phyloP scores from a whole-genome alignment of 2,329 filamentous ascomycete species.

The Fusarium lateritium region DNA sequence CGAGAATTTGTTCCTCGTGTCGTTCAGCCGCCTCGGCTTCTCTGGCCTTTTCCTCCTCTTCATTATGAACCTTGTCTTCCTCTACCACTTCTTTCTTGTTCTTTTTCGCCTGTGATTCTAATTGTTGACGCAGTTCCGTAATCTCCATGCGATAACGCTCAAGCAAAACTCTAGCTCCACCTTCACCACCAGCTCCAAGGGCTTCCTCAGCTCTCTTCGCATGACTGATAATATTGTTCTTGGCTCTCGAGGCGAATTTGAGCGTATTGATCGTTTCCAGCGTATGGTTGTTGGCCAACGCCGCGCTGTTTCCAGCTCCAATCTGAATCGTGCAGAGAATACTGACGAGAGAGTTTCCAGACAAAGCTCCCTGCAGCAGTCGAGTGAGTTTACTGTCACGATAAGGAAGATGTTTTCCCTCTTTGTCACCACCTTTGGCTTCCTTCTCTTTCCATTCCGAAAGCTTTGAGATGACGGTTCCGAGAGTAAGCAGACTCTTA shows the following conservation, averaged over 20 bases:
- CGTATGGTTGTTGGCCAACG: constrained; percentile 80
- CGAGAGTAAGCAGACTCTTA: constrained; percentile 94
- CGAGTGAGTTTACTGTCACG: constrained; percentile 97
- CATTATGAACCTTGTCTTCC: constrained; percentile 73
- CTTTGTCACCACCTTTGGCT: constrained; percentile 80
- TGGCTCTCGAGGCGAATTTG: constrained; percentile 95
- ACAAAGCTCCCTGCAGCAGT: constrained; percentile 90
- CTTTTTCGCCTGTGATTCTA: constrained; percentile 84
- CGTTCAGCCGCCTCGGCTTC: constrained; percentile 87
- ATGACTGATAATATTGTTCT: constrained; percentile 98
- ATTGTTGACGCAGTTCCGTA: constrained; percentile 81
- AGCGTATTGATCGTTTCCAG: constrained; percentile 94
- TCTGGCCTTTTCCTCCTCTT: constrained; percentile 79
- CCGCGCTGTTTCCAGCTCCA: constrained; percentile 80
- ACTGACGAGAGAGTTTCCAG: constrained; percentile 93
- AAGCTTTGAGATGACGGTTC: constrained; percentile 94
- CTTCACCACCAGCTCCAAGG: constrained; percentile 83
- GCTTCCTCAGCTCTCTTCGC: constrained; percentile 96
- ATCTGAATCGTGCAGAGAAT: constrained; percentile 98
- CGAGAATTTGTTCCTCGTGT: constrained; percentile 97
- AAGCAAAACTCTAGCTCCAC: constrained; percentile 86
- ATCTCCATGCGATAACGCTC: constrained; percentile 97
- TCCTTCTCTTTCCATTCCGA: constrained; percentile 90
- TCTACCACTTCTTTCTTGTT: constrained; percentile 73
- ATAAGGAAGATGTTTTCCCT: constrained; percentile 94